Conservation (phyloP, 768 basidiomycete species). For the Leccinum boreale region DNA sequence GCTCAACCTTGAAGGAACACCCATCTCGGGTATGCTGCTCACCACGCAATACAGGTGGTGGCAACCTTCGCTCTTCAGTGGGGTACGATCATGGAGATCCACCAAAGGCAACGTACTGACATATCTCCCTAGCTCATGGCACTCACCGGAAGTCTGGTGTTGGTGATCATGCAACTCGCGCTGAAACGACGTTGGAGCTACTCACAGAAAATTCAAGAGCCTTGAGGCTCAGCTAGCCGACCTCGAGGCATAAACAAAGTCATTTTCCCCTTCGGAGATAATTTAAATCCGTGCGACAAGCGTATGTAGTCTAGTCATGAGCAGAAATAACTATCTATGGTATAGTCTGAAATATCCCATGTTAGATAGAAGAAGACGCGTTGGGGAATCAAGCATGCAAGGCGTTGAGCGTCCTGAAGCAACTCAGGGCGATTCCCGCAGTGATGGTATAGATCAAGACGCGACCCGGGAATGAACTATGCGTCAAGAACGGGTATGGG, state of each 20-base stretch:
- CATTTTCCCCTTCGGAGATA: background rate
- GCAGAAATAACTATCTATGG: background rate
- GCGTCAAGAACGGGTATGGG: constrained; percentile 81
- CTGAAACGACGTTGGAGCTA: constrained; percentile 2
- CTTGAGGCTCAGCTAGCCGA: background rate
- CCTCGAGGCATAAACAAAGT: background rate
- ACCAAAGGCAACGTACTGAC: background rate
- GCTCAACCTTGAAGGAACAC: constrained; percentile 38
- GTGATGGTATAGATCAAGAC: constrained; percentile 57
- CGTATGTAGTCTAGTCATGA: background rate
- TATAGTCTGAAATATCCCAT: background rate
- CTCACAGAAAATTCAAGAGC: background rate
- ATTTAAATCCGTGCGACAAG: background rate
- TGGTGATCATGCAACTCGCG: constrained; percentile 7
- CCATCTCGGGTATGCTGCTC: constrained; percentile 54
- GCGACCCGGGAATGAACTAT: constrained; percentile 50
- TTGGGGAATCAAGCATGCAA: constrained; percentile 40
- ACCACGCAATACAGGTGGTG: constrained; percentile 53
- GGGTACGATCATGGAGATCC: constrained; percentile 21
- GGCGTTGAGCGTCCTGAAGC: constrained; percentile 58
- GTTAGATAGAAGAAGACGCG: background rate
- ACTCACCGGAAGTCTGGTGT: constrained; percentile 1
- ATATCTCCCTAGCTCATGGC: constrained; percentile 4
- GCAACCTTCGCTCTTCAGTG: constrained; percentile 52
- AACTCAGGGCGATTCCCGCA: constrained; percentile 47